Conservation (phyloP, 495 filamentous ascomycete species). For the Apiosordaria backusii region DNA sequence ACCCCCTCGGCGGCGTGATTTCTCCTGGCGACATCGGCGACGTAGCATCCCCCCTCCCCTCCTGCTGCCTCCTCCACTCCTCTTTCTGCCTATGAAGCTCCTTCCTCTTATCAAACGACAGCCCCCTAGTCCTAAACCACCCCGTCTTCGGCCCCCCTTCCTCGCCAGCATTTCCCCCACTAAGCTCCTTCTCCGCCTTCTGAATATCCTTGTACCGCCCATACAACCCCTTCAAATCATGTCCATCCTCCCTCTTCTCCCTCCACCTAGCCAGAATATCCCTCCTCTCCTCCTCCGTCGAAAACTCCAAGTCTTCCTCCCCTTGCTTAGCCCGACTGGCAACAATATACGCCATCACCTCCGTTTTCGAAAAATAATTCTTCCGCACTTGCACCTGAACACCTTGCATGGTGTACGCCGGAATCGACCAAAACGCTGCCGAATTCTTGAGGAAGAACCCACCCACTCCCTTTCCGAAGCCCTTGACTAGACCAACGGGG, state of each 20-base stretch:
- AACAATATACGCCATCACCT: constrained; percentile 63
- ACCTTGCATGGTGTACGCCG: constrained; percentile 71
- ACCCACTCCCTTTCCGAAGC: constrained; percentile 70
- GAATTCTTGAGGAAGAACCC: constrained; percentile 66
- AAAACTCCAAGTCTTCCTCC: constrained; percentile 53
- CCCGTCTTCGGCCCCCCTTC: neutral
- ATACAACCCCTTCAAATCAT: constrained; percentile 43
- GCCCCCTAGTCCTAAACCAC: constrained; percentile 3
- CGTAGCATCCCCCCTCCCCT: neutral
- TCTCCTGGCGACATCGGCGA: neutral
- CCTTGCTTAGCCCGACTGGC: constrained; percentile 70
- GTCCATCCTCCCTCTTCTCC: constrained; percentile 42
- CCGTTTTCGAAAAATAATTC: constrained; percentile 57
- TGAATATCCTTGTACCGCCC: constrained; percentile 23
- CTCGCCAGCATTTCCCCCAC: constrained; percentile 1
- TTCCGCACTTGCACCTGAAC: constrained; percentile 70
- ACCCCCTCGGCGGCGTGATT: constrained; percentile 2
- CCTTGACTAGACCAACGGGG: constrained; percentile 65
- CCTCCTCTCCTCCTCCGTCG: constrained; percentile 50
- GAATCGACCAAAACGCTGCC: constrained; percentile 63
- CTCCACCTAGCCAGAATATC: constrained; percentile 60
- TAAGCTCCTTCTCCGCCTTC: constrained; percentile 35
- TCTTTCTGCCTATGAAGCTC: constrained; percentile 13
- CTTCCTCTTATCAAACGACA: neutral
- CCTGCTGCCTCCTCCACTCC: constrained; percentile 9